Evolutionary conservation across 768 basidiomycete genomes (phyloP), one percentile per base, ranked within the genome.

Genomic region (Mycena crocata): DNA sequence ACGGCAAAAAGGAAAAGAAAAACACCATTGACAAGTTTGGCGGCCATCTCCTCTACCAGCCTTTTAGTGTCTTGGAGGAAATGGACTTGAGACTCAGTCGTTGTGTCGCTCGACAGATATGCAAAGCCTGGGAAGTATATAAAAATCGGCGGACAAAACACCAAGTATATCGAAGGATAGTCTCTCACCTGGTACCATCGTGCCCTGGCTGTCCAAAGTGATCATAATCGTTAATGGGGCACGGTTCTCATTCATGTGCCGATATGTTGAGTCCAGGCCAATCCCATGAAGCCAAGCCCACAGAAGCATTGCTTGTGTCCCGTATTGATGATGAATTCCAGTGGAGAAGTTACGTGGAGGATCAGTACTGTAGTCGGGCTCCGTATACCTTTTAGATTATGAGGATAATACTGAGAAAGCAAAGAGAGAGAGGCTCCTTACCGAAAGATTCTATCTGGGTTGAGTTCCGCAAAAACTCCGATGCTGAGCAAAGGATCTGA

Each of bases 241-340:
- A 5, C 52, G 32, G 39, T 64, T 68, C 45, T 68, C 62, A 30
- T 64, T 68, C 60, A 66, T 68, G 55, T 64, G 52, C 19, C 63
- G 8, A 26, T 57, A 68, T 19, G 52, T 57, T 4, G 64, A 57
- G 26, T 68, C 67, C 12, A 21, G 42, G 1, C 66, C 63, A 6
- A 67, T 23, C 3, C 67, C 67, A 42, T 58, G 35, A 7, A 6
- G 15, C 21, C 42, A n/a, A 34, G 42, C 51, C 31, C 49, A 31
- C 7, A 51, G 31, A 10, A 51, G 19, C n/a, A 37, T 30, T 2
- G 32, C 46, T 28, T 58, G 49, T 24, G 32, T 58, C 2, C 34
- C 30, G 21, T 44, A 50, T 2, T 2, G 23, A 28, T 45, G n/a
- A 31, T 34, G 34, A 17, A 51, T 57, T 3, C 48, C 57, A 3